phyloP scores from a whole-genome alignment of 1,284 basidiomycete species.

The Sanghuangporus baumii region DNA sequence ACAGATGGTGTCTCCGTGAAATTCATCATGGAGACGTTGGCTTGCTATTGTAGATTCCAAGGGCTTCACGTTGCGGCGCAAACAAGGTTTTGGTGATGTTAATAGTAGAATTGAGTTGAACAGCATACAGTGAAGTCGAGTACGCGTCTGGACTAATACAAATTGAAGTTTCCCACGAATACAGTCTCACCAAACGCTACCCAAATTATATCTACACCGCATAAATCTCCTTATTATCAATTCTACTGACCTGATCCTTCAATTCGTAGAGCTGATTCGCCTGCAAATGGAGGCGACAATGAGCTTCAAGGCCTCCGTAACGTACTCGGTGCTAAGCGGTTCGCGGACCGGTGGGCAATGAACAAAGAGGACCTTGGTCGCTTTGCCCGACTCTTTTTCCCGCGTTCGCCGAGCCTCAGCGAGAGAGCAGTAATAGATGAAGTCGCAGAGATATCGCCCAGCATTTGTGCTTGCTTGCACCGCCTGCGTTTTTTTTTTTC shows the following conservation, averaged over 20 bases:
- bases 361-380: conserved; percentile 60
- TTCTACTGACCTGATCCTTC: no score
- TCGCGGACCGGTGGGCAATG: conserved; percentile 64
- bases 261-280: neutral
- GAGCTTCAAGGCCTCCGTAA: conserved; percentile 57
- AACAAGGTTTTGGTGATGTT: no score
- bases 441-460: conserved; percentile 74
- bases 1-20: conserved; percentile 50
- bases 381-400: conserved; percentile 45
- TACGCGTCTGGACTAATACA: neutral
- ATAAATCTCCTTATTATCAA: no score
- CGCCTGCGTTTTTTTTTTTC: conserved; percentile 33
- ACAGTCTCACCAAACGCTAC: neutral
- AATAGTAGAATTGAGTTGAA: neutral
- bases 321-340: conserved; percentile 56
- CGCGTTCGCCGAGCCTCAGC: conserved; percentile 56
- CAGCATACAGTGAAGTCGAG: neutral
- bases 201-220: no score
- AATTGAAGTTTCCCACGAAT: neutral
- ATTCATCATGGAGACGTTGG: conserved; percentile 42
- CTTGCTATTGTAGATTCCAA: neutral
- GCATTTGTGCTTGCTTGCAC: conserved; percentile 71
- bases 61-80: no score
- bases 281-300: conserved; percentile 48
- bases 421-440: conserved; percentile 73